Percentiles rank a stretch among this genome's conserved stretches.
Evolutionary conservation across 2,329 filamentous ascomycete species (phyloP).

Genomic region (Dothistroma septosporum): DNA sequence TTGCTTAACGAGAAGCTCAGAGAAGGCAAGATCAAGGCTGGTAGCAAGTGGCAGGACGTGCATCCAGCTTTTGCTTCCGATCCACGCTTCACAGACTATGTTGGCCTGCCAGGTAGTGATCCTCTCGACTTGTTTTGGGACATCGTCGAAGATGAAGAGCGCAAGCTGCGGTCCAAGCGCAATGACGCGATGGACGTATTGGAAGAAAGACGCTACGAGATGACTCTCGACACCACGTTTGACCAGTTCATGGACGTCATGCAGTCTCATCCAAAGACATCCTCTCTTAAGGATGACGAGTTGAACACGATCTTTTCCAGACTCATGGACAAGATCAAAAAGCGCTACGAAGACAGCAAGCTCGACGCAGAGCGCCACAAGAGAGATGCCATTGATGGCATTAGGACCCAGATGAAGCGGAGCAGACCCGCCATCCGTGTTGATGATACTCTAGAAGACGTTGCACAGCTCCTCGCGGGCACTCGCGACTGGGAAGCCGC

Average conservation of each 20-base stretch:
- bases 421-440: constrained; percentile 76
- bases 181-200: constrained; percentile 33
- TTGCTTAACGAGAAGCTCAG: constrained; percentile 70
- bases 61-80: constrained; percentile 72
- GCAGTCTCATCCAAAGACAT: constrained; percentile 80
- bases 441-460: constrained; percentile 82
- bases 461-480: constrained; percentile 73
- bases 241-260: constrained; percentile 82
- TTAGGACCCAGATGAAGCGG: constrained; percentile 83
- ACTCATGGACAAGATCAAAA: constrained; percentile 79
- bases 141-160: constrained; percentile 86
- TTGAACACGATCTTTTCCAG: constrained; percentile 80
- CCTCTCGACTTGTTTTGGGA: constrained; percentile 96
- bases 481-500: constrained; percentile 82
- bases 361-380: constrained; percentile 78
- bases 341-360: constrained; percentile 76
- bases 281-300: constrained; percentile 76
- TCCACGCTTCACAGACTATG: constrained; percentile 74
- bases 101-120: constrained; percentile 60
- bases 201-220: constrained; percentile 82
- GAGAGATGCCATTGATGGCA: constrained; percentile 74
- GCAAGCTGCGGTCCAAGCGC: constrained; percentile 39
- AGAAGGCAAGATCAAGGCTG: constrained; percentile 79
- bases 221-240: constrained; percentile 78
- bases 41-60: constrained; percentile 84